A percentile compares a stretch with the other conserved stretches of the same genome.
Conservation (phyloP, 176 grass and related monocot species). For the Triticum monococcum region DNA sequence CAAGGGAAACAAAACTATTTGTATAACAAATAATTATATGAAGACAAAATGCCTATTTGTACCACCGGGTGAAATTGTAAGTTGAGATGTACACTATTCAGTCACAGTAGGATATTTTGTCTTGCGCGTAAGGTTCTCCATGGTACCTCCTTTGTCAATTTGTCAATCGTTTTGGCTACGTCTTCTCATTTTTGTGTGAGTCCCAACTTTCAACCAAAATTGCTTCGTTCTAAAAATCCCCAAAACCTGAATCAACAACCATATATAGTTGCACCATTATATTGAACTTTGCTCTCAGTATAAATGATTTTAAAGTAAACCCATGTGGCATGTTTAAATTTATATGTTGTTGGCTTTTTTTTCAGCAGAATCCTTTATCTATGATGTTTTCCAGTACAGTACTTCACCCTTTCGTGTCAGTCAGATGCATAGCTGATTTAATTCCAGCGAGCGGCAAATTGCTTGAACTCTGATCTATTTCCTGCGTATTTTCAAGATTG, state of each 20-base stretch:
- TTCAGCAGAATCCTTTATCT: not conserved
- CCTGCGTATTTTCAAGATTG: not conserved
- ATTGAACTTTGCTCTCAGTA: not conserved
- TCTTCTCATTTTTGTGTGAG: not conserved
- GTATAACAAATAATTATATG: not conserved
- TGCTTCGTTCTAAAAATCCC: too few species aligned
- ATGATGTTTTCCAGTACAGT: not conserved
- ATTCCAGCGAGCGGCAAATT: not conserved
- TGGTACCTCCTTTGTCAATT: not conserved
- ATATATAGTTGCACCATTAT: too few species aligned
- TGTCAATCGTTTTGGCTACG: not conserved
- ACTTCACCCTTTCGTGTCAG: not conserved
- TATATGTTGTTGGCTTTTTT: not conserved
- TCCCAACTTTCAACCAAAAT: not conserved
- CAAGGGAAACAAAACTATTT: not conserved
- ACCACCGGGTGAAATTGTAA: not conserved
- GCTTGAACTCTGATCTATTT: not conserved
- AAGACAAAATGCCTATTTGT: not conserved
- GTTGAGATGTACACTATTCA: not conserved
- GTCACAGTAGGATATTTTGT: not conserved
- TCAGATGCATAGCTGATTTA: not conserved
- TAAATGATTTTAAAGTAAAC: not conserved
- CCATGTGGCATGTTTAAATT: not conserved
- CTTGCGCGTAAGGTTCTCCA: not conserved
- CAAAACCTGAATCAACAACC: too few species aligned